Evolutionary conservation across 768 basidiomycete genomes (phyloP).

Genomic region (Piloderma croceum): DNA sequence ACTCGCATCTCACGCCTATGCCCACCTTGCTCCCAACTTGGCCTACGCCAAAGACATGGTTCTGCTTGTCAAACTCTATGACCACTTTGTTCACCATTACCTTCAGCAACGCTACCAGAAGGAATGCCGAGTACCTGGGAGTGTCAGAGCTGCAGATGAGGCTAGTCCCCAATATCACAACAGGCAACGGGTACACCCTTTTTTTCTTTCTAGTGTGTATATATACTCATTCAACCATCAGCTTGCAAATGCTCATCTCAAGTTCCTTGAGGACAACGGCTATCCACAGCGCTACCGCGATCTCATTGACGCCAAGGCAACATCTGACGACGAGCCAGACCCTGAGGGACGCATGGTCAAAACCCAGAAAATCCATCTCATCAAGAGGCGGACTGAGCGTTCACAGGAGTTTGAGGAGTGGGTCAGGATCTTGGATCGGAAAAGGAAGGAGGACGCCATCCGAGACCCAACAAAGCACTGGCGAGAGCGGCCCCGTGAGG

Average conservation of each 20-base stretch:
- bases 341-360: constrained; percentile 3
- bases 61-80: constrained; percentile 3
- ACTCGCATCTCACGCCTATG: constrained; percentile 1
- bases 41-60: constrained; percentile 1
- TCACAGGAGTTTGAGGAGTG: constrained; percentile 5
- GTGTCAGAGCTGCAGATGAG: background rate
- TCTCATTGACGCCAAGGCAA: constrained; percentile 6
- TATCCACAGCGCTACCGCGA: no score
- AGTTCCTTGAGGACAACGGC: no score
- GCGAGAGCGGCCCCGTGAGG: background rate
- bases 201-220: background rate
- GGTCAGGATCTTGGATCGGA: constrained; percentile 2
- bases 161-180: constrained; percentile 1
- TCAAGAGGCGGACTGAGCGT: no score
- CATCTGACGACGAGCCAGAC: constrained; percentile 9
- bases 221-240: background rate
- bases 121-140: constrained; percentile 6
- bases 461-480: background rate
- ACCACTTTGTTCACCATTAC: constrained; percentile 9
- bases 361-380: no score
- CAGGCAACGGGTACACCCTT: constrained; percentile 4
- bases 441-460: constrained; percentile 1
- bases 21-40: constrained; percentile 7
- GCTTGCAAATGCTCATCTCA: constrained; percentile 1
- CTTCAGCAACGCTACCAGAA: constrained; percentile 2